These are phyloP conservation scores for Neopestalotiopsis sp. DNA, from an alignment of 2,329 filamentous ascomycete species.

Conservation along the genomic window DNA sequence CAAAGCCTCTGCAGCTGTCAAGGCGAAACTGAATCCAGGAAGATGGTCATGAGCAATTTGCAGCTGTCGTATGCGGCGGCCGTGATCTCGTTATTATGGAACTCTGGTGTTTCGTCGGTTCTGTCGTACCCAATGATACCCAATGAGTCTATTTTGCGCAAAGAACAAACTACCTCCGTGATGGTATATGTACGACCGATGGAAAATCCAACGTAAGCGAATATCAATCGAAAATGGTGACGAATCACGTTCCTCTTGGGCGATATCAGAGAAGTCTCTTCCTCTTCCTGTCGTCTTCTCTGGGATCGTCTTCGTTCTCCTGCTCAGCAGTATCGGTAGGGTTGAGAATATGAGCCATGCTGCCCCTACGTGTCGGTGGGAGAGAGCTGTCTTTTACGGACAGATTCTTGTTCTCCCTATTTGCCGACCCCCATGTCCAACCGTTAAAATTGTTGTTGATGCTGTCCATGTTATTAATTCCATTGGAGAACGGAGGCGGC, in stretches of 20 bases:
- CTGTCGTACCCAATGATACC: slow-evolving; percentile 7
- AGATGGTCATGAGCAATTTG: background rate
- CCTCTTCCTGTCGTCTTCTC: slow-evolving; percentile 65
- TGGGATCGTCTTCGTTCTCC: slow-evolving; percentile 60
- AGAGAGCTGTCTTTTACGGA: slow-evolving; percentile 60
- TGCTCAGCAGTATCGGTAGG: slow-evolving; percentile 62
- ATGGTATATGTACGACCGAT: slow-evolving; percentile 10
- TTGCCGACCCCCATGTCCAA: slow-evolving; percentile 63
- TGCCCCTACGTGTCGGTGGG: slow-evolving; percentile 62
- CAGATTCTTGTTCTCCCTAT: slow-evolving; percentile 56
- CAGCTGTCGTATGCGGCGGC: slow-evolving; percentile 2
- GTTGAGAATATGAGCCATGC: slow-evolving; percentile 69
- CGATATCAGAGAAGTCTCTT: slow-evolving; percentile 59
- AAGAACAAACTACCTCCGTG: slow-evolving; percentile 2
- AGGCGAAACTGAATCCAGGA: background rate
- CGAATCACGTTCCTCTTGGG: background rate
- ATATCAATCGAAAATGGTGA: background rate
- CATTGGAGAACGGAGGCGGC: slow-evolving; percentile 55
- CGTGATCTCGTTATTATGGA: slow-evolving; percentile 1
- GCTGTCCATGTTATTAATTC: slow-evolving; percentile 55
- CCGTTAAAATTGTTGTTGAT: slow-evolving; percentile 41
- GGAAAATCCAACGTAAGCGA: background rate
- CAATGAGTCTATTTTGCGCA: background rate
- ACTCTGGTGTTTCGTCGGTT: background rate
- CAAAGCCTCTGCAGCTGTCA: background rate